Evolutionary conservation across 345 rosid species (phyloP).

Genomic region (Pistacia vera): DNA sequence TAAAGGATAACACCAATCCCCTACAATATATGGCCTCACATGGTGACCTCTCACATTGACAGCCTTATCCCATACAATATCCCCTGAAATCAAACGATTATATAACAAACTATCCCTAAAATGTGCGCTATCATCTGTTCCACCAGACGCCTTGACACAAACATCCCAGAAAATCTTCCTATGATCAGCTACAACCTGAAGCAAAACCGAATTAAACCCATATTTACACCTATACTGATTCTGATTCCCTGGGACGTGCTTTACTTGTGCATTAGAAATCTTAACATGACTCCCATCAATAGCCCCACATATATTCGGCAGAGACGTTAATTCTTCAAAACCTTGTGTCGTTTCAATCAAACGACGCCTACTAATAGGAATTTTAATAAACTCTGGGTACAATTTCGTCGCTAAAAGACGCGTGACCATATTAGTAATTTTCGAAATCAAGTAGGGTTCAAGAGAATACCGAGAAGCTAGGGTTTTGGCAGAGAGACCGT

Average conservation of each 20-base stretch:
- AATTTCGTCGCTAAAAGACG: conserved; percentile 87
- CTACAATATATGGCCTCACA: conserved; percentile 88
- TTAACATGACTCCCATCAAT: conserved; percentile 79
- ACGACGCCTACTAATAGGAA: conserved; percentile 80
- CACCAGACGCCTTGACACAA: conserved; percentile 92
- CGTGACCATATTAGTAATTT: conserved; percentile 95
- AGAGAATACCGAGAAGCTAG: conserved; percentile 74
- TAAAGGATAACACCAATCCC: conserved; percentile 96
- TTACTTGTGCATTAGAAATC: conserved; percentile 28
- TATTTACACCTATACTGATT: conserved; percentile 54
- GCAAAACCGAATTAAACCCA: conserved; percentile 77
- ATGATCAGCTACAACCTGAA: conserved; percentile 94
- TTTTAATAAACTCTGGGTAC: conserved; percentile 89
- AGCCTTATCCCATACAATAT: conserved; percentile 91
- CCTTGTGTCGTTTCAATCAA: conserved; percentile 86
- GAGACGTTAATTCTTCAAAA: conserved; percentile 85
- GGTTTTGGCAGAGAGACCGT: conserved; percentile 76
- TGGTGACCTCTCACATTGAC: conserved; percentile 77
- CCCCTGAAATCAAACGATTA: conserved; percentile 77
- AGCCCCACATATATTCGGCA: conserved; percentile 92
- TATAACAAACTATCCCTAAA: conserved; percentile 89
- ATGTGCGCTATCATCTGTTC: conserved; percentile 77
- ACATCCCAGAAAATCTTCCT: conserved; percentile 96
- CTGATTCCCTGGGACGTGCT: not conserved
- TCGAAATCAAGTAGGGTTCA: conserved; percentile 88